Percentiles rank a stretch among this genome's conserved stretches.
Conservation (phyloP, 106 monocot species). For the Hemerocallis citrina region DNA sequence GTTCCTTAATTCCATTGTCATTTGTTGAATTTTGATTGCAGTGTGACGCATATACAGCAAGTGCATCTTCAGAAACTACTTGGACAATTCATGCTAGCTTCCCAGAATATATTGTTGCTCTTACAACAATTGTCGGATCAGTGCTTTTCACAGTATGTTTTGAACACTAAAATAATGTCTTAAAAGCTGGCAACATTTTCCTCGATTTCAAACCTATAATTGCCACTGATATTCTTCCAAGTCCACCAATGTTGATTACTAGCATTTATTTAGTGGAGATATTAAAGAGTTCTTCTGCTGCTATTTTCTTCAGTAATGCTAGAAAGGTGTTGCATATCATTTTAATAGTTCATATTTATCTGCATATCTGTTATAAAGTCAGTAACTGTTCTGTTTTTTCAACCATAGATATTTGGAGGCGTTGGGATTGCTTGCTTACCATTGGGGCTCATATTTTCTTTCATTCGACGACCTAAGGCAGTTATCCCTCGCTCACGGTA, state of each 20-base stretch:
- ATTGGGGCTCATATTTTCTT: conserved; percentile 62
- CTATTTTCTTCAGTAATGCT: no score
- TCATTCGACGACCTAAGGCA: conserved; percentile 68
- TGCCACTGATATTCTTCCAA: background rate
- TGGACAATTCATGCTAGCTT: conserved; percentile 71
- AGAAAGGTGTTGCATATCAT: no score
- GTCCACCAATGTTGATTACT: background rate
- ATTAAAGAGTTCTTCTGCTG: no score
- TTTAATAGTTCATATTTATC: no score
- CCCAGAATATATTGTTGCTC: conserved; percentile 85
- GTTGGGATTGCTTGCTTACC: conserved; percentile 77
- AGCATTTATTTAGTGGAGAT: no score
- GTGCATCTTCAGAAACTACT: conserved; percentile 57
- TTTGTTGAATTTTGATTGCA: conserved; percentile 6
- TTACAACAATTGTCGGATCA: conserved; percentile 76
- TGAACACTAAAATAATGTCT: no score
- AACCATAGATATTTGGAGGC: conserved; percentile 70
- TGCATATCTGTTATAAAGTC: no score
- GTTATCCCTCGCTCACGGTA: conserved; percentile 85
- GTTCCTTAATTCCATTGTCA: background rate
- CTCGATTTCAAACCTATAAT: no score
- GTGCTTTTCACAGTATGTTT: conserved; percentile 64
- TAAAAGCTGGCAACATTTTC: no score
- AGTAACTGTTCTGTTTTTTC: no score
- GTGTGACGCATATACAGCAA: conserved; percentile 52